These are phyloP conservation scores for Myrica gale DNA, from an alignment of 306 rosid genomes.

Conservation along the genomic window DNA sequence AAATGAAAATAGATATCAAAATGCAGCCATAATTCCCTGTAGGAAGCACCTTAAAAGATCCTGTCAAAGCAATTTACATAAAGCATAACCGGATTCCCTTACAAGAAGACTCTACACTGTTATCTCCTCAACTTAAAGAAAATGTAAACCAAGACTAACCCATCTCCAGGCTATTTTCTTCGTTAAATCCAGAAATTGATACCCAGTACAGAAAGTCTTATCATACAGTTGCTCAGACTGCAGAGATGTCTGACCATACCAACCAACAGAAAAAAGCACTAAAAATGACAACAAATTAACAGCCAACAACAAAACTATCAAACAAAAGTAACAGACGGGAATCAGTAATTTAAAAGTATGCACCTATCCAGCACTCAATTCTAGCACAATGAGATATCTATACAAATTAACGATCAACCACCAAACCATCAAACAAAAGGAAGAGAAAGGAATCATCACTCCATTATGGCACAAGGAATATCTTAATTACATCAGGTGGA, in stretches of 20 bases:
- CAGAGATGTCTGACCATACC: background rate
- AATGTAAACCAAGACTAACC: slow-evolving; percentile 4
- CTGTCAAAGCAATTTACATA: background rate
- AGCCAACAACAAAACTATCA: slow-evolving; percentile 15
- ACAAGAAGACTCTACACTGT: background rate
- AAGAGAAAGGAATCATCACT: slow-evolving; percentile 48
- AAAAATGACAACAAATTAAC: background rate
- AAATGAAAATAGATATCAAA: background rate
- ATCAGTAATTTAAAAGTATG: slow-evolving; percentile 31
- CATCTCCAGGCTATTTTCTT: background rate
- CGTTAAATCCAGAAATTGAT: background rate
- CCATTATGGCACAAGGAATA: slow-evolving; percentile 99
- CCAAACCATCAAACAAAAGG: slow-evolving; percentile 15
- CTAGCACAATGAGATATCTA: slow-evolving; percentile 99
- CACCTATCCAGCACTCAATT: slow-evolving; percentile 99
- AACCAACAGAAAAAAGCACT: background rate
- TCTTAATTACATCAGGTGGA: slow-evolving; percentile 98
- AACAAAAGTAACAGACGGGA: slow-evolving; percentile 18
- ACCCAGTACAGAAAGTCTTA: background rate
- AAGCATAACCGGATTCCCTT: background rate
- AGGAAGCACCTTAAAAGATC: background rate
- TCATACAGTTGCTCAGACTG: background rate
- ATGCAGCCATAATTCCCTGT: background rate
- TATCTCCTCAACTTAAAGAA: background rate
- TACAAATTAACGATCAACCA: too few relatives aligned